Conservation (phyloP, 202 grass and related monocot genomes). For the Carex arenaria region DNA sequence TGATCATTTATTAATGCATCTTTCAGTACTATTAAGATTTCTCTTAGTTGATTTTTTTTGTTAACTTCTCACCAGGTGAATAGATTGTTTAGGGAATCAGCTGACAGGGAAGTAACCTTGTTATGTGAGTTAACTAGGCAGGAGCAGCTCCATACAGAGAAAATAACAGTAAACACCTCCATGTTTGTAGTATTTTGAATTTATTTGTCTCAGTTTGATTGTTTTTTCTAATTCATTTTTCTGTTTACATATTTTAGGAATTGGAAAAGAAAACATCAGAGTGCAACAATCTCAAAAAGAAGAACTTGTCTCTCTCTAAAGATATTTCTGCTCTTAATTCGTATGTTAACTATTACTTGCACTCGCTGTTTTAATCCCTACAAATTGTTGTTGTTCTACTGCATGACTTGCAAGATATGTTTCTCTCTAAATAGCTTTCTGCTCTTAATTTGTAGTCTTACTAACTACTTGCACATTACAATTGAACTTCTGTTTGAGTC, state of each 20-base stretch:
- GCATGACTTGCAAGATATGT: slow-evolving; percentile 29
- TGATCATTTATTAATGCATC: neutral
- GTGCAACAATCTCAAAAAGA: slow-evolving; percentile 65
- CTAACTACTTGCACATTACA: slow-evolving; percentile 4
- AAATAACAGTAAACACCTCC: slow-evolving; percentile 36
- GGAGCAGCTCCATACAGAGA: slow-evolving; percentile 51
- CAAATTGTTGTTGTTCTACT: neutral
- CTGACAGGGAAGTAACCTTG: slow-evolving; percentile 20
- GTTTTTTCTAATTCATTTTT: slow-evolving; percentile 1
- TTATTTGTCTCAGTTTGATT: neutral
- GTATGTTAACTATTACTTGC: slow-evolving; percentile 34
- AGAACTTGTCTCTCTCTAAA: slow-evolving; percentile 56
- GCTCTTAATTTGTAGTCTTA: slow-evolving; percentile 61
- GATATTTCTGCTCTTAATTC: slow-evolving; percentile 76
- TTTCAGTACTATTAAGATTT: neutral
- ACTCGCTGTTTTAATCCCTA: neutral
- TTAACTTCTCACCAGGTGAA: slow-evolving; percentile 22
- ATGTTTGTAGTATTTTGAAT: neutral
- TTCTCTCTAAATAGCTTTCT: slow-evolving; percentile 54
- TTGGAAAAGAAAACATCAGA: slow-evolving; percentile 58
- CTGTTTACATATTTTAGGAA: slow-evolving; percentile 35
- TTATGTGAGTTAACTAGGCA: slow-evolving; percentile 42
- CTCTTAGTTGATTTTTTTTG: neutral
- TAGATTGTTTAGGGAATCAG: slow-evolving; percentile 49
- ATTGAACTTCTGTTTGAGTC: neutral